Percentiles rank a stretch among this genome's conserved stretches.
Evolutionary conservation across 306 rosid genomes (phyloP).

Genomic region (Corylus avellana): DNA sequence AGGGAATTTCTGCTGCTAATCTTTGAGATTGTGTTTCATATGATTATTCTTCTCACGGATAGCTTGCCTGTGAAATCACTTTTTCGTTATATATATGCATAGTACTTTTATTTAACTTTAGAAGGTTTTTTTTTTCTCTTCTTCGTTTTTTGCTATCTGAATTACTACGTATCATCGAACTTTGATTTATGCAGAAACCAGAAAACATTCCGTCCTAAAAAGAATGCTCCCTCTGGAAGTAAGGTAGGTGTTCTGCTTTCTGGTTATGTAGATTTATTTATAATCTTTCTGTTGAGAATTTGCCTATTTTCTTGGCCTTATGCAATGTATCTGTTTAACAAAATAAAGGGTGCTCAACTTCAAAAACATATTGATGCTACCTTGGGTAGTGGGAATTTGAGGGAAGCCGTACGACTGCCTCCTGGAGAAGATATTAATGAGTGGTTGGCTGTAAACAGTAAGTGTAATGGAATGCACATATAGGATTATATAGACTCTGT

Average conservation of each 20-base stretch:
- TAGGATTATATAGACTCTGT: not conserved
- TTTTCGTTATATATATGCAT: no score
- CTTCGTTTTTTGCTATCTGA: not conserved
- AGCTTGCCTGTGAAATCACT: not conserved
- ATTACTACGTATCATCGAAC: not conserved
- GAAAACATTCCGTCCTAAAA: slow-evolving; percentile 82
- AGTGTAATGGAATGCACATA: not conserved
- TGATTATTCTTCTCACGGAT: not conserved
- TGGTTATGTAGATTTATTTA: slow-evolving; percentile 13
- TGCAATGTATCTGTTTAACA: slow-evolving; percentile 10
- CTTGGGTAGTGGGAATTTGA: slow-evolving; percentile 85
- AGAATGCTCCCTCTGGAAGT: slow-evolving; percentile 83
- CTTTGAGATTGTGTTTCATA: not conserved
- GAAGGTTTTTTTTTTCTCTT: not conserved
- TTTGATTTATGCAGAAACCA: slow-evolving; percentile 62
- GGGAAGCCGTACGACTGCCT: slow-evolving; percentile 85
- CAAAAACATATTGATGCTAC: slow-evolving; percentile 85
- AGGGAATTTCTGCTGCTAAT: not conserved
- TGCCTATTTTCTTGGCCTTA: not conserved
- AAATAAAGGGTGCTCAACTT: slow-evolving; percentile 82
- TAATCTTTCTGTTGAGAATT: not conserved
- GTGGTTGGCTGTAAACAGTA: slow-evolving; percentile 92
- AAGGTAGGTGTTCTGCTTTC: slow-evolving; percentile 50
- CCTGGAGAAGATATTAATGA: slow-evolving; percentile 93
- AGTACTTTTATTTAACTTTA: not conserved